Base-by-base conservation (phyloP, 352 stramenopile genomes). In the Globisporangium megalacanthum region DNA sequence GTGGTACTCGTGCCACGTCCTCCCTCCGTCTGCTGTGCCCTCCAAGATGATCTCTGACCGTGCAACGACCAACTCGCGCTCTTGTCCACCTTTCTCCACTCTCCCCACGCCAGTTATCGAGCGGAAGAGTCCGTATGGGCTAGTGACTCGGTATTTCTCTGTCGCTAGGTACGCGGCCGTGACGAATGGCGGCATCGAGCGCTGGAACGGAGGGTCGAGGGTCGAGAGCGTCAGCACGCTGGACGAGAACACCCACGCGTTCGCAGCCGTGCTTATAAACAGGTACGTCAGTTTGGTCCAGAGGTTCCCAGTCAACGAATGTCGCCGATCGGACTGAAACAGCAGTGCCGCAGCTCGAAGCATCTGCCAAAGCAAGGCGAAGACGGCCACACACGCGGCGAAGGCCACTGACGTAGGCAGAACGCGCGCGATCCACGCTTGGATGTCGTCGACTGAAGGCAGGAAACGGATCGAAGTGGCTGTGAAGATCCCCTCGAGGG, bases 31-130 rank as follows among this genome's bases (percentile, higher is more conserved):
- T 22, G 64, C 61, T 5, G 70, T 79, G 29, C 82, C 84, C 70
- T 96, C 86, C 7, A 97, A 49, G 29, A 97, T 82, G 54, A 97
- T 85, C 78, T 97, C 91, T 10, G 89, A 89, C 15, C 89, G 72
- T 36, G 77, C 87, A 7, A 96, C 87, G 17, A 94, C 69, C 1
- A 74, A 77, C 14, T 76, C 42, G 6, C 51, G 65, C 31, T 72
- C 33, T 13, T 68, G 68, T 5, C 62, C 48, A 5, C 29, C 19
- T 25, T 6, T 9, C 10, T 68, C 49, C 44, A 79, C 56, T 2
- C 56, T 70, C 20, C 83, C 89, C 8, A 97, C 87, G 39, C 92
- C 89, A 22, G 91, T 97, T 84, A 97, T 97, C 17, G 68, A 69
- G 6, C 90, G 73, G 60, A 97, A 97, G 9, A 97, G 71, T 8